Evolutionary conservation across 2,329 filamentous ascomycete genomes (phyloP), one percentile per base, ranked within the genome.

Genomic region (Penicillium psychrosexuale): DNA sequence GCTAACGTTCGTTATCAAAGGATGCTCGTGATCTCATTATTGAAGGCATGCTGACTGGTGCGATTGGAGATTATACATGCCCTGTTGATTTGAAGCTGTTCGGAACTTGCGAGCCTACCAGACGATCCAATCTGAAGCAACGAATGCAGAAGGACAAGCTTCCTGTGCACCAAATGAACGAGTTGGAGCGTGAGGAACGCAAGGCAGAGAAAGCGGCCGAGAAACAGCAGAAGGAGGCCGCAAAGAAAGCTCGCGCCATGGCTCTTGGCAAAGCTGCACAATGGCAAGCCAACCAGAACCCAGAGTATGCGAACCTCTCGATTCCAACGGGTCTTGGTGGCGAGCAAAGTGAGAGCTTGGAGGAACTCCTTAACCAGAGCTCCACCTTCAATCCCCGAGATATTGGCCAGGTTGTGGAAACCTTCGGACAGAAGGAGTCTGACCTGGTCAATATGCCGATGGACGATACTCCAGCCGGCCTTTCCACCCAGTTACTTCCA

Each of bases 361-460:
- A 87, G 31, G 80, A 87, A 22, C 80, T 94, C 7, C 75, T 91
- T 15, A 78, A 81, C 47, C 79, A 80, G 33, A 90, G 88, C 64
- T 81, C 89, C 63, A 78, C 80, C 3, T 84, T 91, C 62, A 85
- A 88, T 60, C 82, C 88, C 9, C 80, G 88, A 36, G 81, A 84
- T 56, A 82, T 84, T 40, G 82, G 80, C 15, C 81, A 86, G 66
- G 82, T 86, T 12, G 81, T 87, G 7, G 88, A 92, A 65, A 82
- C 83, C 37, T 82, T 93, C 63, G 88, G 88, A 1, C 80, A 86
- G 63, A 83, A 85, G 36, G 90, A 96, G 72, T 80, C 85, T 1
- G 78, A 86, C 15, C 75, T 96, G 50, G 81, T 83, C 7, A 82
- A 83, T 40, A 84, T 96, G 84, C 87, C 89, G 0, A 83, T 84